phyloP scores from a whole-genome alignment of 1,284 basidiomycete genomes.

The Pseudozyma flocculosa region DNA sequence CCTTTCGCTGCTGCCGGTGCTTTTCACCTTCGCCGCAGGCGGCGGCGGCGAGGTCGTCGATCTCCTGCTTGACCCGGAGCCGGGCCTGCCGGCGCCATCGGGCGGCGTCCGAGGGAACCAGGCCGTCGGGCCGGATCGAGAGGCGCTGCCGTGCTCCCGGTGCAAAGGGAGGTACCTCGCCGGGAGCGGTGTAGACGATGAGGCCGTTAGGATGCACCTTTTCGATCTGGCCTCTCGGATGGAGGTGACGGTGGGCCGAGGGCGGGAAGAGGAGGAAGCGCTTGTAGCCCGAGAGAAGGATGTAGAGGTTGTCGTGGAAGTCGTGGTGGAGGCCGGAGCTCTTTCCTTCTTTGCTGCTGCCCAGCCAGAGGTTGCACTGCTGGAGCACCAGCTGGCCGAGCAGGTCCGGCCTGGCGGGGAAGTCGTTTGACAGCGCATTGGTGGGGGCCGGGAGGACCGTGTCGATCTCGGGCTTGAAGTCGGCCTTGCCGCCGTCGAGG shows the following conservation, averaged over 20 bases:
- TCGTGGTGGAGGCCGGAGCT: slow-evolving; percentile 55
- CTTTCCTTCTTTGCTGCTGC: slow-evolving; percentile 39
- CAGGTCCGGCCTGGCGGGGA: slow-evolving; percentile 47
- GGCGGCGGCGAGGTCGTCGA: slow-evolving; percentile 40
- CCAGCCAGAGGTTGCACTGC: slow-evolving; percentile 57
- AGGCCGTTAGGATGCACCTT: slow-evolving; percentile 50
- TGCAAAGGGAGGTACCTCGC: slow-evolving; percentile 20
- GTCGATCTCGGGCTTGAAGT: slow-evolving; percentile 38
- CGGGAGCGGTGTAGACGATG: slow-evolving; percentile 44
- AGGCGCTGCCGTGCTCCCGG: slow-evolving; percentile 15
- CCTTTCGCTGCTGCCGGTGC: slow-evolving; percentile 33
- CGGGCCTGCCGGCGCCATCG: slow-evolving; percentile 46
- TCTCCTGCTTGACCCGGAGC: slow-evolving; percentile 23
- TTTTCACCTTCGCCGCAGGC: slow-evolving; percentile 31
- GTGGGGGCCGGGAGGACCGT: slow-evolving; percentile 49
- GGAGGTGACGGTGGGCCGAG: slow-evolving; percentile 38
- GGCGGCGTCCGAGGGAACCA: slow-evolving; percentile 49
- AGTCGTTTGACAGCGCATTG: slow-evolving; percentile 41
- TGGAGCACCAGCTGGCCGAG: slow-evolving; percentile 53
- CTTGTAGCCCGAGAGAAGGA: slow-evolving; percentile 53
- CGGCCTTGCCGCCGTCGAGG: slow-evolving; percentile 2
- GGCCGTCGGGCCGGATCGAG: slow-evolving; percentile 46
- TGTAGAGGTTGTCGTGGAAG: slow-evolving; percentile 57
- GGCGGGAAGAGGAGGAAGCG: slow-evolving; percentile 57
- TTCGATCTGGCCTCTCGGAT: slow-evolving; percentile 40